Evolutionary conservation across 176 grass and related monocot genomes (phyloP).

Genomic region (Musa beccarii): DNA sequence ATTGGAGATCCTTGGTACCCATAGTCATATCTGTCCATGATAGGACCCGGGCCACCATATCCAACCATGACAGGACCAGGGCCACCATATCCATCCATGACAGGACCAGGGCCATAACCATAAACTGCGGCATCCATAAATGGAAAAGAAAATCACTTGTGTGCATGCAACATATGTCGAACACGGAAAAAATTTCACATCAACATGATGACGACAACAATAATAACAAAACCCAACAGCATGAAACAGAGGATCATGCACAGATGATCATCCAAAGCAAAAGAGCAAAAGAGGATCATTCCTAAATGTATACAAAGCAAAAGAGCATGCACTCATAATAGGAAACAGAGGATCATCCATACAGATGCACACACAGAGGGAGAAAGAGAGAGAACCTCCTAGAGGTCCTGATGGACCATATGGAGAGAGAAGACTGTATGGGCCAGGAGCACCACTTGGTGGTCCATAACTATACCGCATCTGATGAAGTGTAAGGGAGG

Average conservation of each 20-base stretch:
- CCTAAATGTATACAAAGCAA: background rate
- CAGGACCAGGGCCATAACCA: conserved; percentile 63
- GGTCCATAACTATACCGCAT: conserved; percentile 75
- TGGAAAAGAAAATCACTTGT: conserved; percentile 13
- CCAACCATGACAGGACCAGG: conserved; percentile 45
- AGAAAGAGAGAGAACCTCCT: conserved; percentile 37
- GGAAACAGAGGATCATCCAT: background rate
- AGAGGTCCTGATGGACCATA: conserved; percentile 71
- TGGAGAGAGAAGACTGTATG: conserved; percentile 70
- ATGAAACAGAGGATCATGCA: too few relatives aligned
- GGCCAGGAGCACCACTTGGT: conserved; percentile 43
- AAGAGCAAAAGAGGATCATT: too few relatives aligned
- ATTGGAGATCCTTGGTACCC: conserved; percentile 86
- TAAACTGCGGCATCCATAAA: conserved; percentile 36
- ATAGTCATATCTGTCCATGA: conserved; percentile 63
- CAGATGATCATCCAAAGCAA: too few relatives aligned
- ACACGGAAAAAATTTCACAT: too few relatives aligned
- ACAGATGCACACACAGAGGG: background rate
- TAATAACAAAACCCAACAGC: background rate
- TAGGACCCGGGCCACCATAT: conserved; percentile 57
- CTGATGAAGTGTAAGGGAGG: conserved; percentile 48
- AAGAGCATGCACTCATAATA: background rate
- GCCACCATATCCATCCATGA: conserved; percentile 52
- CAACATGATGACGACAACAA: too few relatives aligned
- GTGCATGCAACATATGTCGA: background rate